These are phyloP conservation scores for Symbiotaphrina buchneri DNA, from an alignment of 495 filamentous ascomycete genomes.

Conservation along the genomic window DNA sequence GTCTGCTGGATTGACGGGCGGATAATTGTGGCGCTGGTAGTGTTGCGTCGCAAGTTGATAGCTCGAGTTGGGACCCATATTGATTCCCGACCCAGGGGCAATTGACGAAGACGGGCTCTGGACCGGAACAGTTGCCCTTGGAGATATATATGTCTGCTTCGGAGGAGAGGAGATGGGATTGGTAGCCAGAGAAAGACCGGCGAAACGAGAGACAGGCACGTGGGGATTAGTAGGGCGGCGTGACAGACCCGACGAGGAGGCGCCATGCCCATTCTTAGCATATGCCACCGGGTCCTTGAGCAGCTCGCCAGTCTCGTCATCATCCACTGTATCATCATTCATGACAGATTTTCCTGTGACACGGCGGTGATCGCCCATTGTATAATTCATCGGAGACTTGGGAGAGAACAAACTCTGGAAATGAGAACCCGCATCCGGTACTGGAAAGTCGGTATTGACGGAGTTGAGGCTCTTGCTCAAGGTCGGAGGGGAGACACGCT, in stretches of 20 bases:
- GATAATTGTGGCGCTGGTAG: constrained; percentile 47
- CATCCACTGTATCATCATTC: constrained; percentile 52
- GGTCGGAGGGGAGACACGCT: constrained; percentile 43
- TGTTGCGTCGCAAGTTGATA: constrained; percentile 36
- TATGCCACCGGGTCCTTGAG: constrained; percentile 70
- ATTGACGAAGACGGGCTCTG: constrained; percentile 30
- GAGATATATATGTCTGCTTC: constrained; percentile 18
- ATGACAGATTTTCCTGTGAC: constrained; percentile 68
- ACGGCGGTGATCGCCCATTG: constrained; percentile 40
- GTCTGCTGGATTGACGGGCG: constrained; percentile 85
- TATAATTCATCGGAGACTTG: constrained; percentile 62
- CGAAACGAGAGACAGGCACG: constrained; percentile 47
- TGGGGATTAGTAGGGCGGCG: constrained; percentile 59
- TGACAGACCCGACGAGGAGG: constrained; percentile 17
- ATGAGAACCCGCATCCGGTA: constrained; percentile 34
- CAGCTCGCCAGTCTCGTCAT: constrained; percentile 67
- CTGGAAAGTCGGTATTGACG: constrained; percentile 33
- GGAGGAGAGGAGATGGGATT: constrained; percentile 27
- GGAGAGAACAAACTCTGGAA: constrained; percentile 63
- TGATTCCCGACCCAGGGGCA: constrained; percentile 12
- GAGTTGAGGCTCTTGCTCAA: too few species aligned
- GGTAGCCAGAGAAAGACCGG: constrained; percentile 40
- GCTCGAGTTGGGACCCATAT: constrained; percentile 18
- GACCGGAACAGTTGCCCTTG: constrained; percentile 21
- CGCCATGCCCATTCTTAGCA: constrained; percentile 48